Evolutionary conservation across 1,139 yeast genomes (phyloP).

Genomic region (Pneumocystis jirovecii): DNA sequence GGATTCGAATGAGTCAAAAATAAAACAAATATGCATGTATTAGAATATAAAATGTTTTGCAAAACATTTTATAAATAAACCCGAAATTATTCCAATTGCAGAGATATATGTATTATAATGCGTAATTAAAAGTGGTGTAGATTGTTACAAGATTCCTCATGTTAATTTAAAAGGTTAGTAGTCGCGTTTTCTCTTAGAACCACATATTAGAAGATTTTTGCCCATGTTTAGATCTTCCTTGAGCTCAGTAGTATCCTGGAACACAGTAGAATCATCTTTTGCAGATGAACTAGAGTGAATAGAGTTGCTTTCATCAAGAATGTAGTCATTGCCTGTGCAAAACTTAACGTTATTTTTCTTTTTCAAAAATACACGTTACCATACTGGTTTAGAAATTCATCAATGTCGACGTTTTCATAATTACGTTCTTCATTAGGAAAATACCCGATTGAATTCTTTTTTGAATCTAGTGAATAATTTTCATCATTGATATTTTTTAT

Average conservation of each 20-base stretch:
- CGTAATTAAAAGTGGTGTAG: neutral
- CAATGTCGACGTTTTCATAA: neutral
- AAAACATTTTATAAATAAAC: neutral
- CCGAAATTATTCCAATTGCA: neutral
- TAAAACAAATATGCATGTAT: neutral
- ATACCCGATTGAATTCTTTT: neutral
- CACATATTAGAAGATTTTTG: neutral
- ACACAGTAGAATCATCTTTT: neutral
- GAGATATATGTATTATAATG: neutral
- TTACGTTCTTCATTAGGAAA: neutral
- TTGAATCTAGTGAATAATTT: neutral
- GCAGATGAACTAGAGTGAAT: neutral
- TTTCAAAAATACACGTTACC: neutral
- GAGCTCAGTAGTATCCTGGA: neutral
- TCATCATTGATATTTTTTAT: neutral
- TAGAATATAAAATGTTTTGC: neutral
- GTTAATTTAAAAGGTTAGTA: neutral
- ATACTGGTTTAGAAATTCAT: neutral
- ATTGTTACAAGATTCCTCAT: neutral
- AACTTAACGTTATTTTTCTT: neutral
- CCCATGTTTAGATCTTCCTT: neutral
- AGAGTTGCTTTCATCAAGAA: neutral
- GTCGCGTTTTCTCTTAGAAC: neutral
- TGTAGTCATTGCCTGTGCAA: neutral
- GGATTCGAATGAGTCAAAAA: too few relatives aligned